Percentiles rank a stretch among this genome's conserved stretches.
Conservation (phyloP, 129 eudicot genomes). For the Daucus carota region DH1_v3.0 NC_030386.2:22467501-22468000, state of each 20-base stretch:
- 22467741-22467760: constrained; percentile 89
- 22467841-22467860: not conserved
- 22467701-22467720: constrained; percentile 72
- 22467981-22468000: not conserved
- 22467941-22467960: not conserved
- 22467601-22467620: not conserved
- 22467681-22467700: constrained; percentile 41
- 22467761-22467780: constrained; percentile 78
- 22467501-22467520: not conserved
- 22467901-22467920: not conserved
- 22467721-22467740: constrained; percentile 70
- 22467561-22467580: not conserved
- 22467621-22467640: not conserved
- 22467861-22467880: not conserved
- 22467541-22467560: not conserved
- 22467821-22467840: not conserved
- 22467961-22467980: not conserved
- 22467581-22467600: not conserved
- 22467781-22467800: constrained; percentile 81
- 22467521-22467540: not conserved
- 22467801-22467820: constrained; percentile 43
- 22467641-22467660: not conserved
- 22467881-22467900: not conserved
- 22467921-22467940: not conserved
- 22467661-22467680: not conserved